phyloP scores from a whole-genome alignment of 768 basidiomycete genomes.

The Naematelia aurantialba region DNA sequence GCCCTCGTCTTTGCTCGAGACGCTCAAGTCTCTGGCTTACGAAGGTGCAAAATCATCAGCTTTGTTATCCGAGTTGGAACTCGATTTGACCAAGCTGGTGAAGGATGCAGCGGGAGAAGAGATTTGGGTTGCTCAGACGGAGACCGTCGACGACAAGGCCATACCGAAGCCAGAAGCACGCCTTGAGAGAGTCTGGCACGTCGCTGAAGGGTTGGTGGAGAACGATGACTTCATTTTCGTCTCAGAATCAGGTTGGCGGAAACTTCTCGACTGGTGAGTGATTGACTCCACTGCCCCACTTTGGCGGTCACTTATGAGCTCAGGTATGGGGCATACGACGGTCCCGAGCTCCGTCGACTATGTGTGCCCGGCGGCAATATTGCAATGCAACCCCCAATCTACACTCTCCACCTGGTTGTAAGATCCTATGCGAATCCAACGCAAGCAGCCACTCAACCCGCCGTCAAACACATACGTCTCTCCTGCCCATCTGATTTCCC shows the following conservation, averaged over 20 bases:
- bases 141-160: conserved; percentile 56
- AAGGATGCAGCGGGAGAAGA: conserved; percentile 3
- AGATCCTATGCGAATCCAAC: conserved; percentile 1
- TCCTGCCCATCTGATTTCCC: conserved; percentile 31
- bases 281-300: not conserved
- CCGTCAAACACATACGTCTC: conserved; percentile 14
- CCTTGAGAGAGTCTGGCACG: conserved; percentile 53
- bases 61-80: conserved; percentile 5
- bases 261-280: conserved; percentile 66
- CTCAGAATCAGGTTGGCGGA: conserved; percentile 67
- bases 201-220: conserved; percentile 57
- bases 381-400: conserved; percentile 29
- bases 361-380: conserved; percentile 25
- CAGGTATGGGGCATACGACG: conserved; percentile 67
- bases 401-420: conserved; percentile 26
- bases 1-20: conserved; percentile 15
- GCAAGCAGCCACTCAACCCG: conserved; percentile 1
- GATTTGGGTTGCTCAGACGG: conserved; percentile 46
- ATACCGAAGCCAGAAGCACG: not conserved
- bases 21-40: conserved; percentile 26
- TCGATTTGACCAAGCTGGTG: conserved; percentile 12
- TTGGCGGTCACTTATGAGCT: conserved; percentile 6
- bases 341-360: conserved; percentile 23
- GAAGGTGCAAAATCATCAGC: not conserved
- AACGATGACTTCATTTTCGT: conserved; percentile 68